Evolutionary conservation across 78 protist species (phyloP), one percentile per base, ranked within the genome.

Genomic region (Dictyostelium firmibasis): DNA sequence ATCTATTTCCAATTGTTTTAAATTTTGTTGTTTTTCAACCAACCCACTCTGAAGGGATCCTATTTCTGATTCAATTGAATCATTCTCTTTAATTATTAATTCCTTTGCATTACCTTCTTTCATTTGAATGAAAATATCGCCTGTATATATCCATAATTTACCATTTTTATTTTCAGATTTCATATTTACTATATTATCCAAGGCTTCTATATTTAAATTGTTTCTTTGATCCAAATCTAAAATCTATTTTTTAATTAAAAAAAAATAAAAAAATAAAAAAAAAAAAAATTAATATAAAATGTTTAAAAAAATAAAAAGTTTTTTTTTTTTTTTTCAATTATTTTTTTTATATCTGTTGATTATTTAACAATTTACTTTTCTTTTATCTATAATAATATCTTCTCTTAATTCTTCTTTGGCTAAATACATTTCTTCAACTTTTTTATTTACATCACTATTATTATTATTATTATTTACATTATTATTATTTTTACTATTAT

Each of bases 41-140:
- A 89, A 41, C 13, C 43, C 77, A 10, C 6, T 16, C 13, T 69
- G 33, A 67, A 79, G 44, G 0, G 44, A 31, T 70, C 44, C 33
- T n/a, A 89, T 53, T 67, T 89, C 94, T 11, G 67, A 31, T 43
- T 89, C 86, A 7, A 89, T 89, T 11, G 38, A 23, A 13, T 64
- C 74, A 47, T 89, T 89, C n/a, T 89, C 94, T 67, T 38, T 23
- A 2, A 64, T 10, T 18, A 89, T 25, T 67, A 83, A 62, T 25
- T 43, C 23, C 9, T 81, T 89, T 47, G 86, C 75, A 5, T 43
- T n/a, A 14, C 35, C n/a, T 57, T 75, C 74, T 50, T 89, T 89
- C 94, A 89, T 78, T 60, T 62, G 76, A 27, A 89, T 81, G 41
- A 89, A 89, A 23, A 89, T 89, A 33, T 89, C 94, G 70, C 94